Evolutionary conservation across 2,329 filamentous ascomycete species (phyloP).

Genomic region (Exophiala calicioides): DNA sequence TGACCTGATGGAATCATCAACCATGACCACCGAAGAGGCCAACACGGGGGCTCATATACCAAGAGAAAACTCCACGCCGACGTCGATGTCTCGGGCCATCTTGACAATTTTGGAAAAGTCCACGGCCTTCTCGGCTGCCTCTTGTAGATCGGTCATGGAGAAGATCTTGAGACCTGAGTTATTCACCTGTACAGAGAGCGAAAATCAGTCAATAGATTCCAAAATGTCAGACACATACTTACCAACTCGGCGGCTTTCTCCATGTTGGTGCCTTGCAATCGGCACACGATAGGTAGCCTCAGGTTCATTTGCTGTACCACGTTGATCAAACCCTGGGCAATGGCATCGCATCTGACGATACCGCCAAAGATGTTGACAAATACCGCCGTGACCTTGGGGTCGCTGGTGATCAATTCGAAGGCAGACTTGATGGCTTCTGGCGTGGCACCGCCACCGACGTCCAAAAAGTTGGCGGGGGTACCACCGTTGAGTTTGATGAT

Average conservation of each 20-base stretch:
- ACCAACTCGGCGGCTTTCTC: constrained; percentile 82
- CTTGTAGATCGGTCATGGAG: constrained; percentile 97
- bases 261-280: constrained; percentile 98
- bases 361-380: constrained; percentile 99
- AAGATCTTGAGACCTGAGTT: constrained; percentile 99
- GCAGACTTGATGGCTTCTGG: constrained; percentile 95
- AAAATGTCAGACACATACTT: constrained; percentile 49
- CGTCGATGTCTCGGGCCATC: constrained; percentile 96
- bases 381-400: constrained; percentile 96
- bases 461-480: constrained; percentile 94
- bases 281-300: constrained; percentile 92
- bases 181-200: constrained; percentile 67
- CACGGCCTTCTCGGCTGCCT: constrained; percentile 93
- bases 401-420: constrained; percentile 97
- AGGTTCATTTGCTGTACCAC: constrained; percentile 94
- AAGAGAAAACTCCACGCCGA: constrained; percentile 91
- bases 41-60: constrained; percentile 65
- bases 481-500: constrained; percentile 99
- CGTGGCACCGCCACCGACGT: constrained; percentile 96
- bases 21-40: constrained; percentile 20
- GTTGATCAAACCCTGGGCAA: constrained; percentile 92
- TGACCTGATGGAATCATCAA: constrained; percentile 25
- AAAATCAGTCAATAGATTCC: neutral
- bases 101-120: constrained; percentile 99
- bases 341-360: constrained; percentile 96